Evolutionary conservation across 495 filamentous ascomycete genomes (phyloP).

Genomic region (Chaetomium cochliodes): DNA sequence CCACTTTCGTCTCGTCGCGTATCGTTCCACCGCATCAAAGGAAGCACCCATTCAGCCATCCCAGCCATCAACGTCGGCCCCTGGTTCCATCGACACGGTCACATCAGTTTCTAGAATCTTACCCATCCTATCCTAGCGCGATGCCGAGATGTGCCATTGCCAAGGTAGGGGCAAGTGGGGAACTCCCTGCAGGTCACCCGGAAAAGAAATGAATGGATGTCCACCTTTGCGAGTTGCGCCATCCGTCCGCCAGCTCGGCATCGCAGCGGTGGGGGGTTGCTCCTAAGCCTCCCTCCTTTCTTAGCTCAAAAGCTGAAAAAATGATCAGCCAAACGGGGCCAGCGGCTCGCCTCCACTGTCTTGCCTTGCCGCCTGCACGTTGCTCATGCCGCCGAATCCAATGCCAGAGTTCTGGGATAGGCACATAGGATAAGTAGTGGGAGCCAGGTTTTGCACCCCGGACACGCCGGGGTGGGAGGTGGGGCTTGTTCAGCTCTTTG

Average conservation of each 20-base stretch:
- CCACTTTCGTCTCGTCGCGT: neutral
- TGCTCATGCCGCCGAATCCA: slow-evolving; percentile 2
- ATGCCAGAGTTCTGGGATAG: neutral
- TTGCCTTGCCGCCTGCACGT: slow-evolving; percentile 1
- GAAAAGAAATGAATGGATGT: slow-evolving; percentile 10
- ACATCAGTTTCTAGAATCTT: slow-evolving; percentile 27
- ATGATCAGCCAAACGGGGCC: neutral
- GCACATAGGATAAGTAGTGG: neutral
- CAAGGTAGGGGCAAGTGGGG: neutral
- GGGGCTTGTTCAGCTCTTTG: neutral
- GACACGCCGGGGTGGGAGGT: too few species aligned
- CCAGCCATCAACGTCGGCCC: neutral
- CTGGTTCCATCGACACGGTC: neutral
- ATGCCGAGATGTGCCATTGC: neutral
- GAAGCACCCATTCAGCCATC: neutral
- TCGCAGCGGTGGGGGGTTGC: neutral
- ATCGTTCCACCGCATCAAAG: too few species aligned
- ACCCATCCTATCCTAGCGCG: slow-evolving; percentile 24
- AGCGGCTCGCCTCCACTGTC: slow-evolving; percentile 3
- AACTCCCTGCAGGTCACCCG: slow-evolving; percentile 14
- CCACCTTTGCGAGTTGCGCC: neutral
- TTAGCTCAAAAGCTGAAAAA: neutral
- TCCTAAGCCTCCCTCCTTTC: neutral
- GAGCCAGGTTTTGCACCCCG: too few species aligned
- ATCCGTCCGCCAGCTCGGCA: slow-evolving; percentile 2